Evolutionary conservation across 257 asterid species (phyloP), one percentile per base, ranked within the genome.

Genomic region (Petrea volubilis): DNA sequence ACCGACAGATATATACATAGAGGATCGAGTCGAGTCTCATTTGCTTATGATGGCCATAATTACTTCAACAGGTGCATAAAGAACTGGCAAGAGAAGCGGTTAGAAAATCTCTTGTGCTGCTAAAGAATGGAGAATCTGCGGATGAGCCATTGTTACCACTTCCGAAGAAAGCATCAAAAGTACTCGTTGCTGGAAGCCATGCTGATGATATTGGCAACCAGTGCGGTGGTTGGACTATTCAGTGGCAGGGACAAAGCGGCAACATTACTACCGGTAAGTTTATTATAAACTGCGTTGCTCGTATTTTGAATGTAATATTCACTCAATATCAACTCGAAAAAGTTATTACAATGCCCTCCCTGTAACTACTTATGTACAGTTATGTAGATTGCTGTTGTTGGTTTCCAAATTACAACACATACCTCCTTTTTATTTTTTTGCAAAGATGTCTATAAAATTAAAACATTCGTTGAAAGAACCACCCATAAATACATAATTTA

Each of bases 181-280:
- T 83, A 5, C 83, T 83, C 15, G 78, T 83, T 12, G 79, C 88
- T 13, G 87, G 85, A 9, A 67, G 75, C 21, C 87, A 83, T 29
- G 85, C 83, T 29, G 12, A 83, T 71, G 34, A 80, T 56, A 74
- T 83, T 2, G 85, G 87, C 41, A 62, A 83, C 78, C 88, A 80
- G 24, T 83, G 88, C 23, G 85, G 88, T 12, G 88, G 88, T 1
- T 83, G 83, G 88, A 83, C 88, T n/a, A 77, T 83, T 25, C 60
- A 78, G 47, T 83, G 88, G 88, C 83, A 77, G 63, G 85, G 83
- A 9, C 49, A 64, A 43, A 72, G 71, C 38, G 88, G 85, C 31
- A 68, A 80, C 50, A 75, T 67, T 27, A 83, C 85, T 25, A 34
- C 74, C 1, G 88, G 87, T 78, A 75, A 71, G 34, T 47, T 31